Percentiles rank a stretch among this genome's conserved stretches.
phyloP scores from a whole-genome alignment of 129 eudicot species.

The Solidago caesia region DNA sequence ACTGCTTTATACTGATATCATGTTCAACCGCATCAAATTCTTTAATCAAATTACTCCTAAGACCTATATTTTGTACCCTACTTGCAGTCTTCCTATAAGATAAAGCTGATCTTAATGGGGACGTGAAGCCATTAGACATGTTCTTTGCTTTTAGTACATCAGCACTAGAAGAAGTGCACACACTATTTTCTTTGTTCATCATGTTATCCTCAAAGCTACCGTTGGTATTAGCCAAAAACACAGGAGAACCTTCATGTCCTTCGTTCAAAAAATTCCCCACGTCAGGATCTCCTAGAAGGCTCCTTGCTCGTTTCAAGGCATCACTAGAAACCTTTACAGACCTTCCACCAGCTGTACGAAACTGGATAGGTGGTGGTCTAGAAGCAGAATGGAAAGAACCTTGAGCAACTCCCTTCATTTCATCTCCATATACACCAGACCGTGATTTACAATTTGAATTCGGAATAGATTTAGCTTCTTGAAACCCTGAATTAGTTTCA shows the following conservation, averaged over 20 bases:
- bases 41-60: slow-evolving; percentile 62
- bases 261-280: slow-evolving; percentile 50
- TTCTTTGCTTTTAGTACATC: slow-evolving; percentile 32
- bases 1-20: slow-evolving; percentile 29
- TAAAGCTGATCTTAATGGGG: slow-evolving; percentile 51
- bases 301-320: slow-evolving; percentile 87
- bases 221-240: slow-evolving; percentile 34
- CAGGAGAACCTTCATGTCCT: slow-evolving; percentile 44
- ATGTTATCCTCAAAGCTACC: slow-evolving; percentile 18
- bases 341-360: slow-evolving; percentile 96
- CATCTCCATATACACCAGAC: slow-evolving; percentile 36
- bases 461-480: slow-evolving; percentile 29
- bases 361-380: slow-evolving; percentile 66
- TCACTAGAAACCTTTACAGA: slow-evolving; percentile 81
- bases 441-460: slow-evolving; percentile 28
- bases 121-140: slow-evolving; percentile 47
- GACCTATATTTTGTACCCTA: slow-evolving; percentile 33
- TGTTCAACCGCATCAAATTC: slow-evolving; percentile 68
- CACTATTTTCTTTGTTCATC: slow-evolving; percentile 30
- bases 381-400: slow-evolving; percentile 31
- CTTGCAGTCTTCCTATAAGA: slow-evolving; percentile 36
- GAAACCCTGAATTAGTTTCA: slow-evolving; percentile 23
- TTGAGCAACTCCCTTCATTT: slow-evolving; percentile 32
- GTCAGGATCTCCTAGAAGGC: slow-evolving; percentile 84
- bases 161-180: slow-evolving; percentile 26